Evolutionary conservation across 2,329 filamentous ascomycete genomes (phyloP).

Genomic region (Aspergillus hortae): DNA sequence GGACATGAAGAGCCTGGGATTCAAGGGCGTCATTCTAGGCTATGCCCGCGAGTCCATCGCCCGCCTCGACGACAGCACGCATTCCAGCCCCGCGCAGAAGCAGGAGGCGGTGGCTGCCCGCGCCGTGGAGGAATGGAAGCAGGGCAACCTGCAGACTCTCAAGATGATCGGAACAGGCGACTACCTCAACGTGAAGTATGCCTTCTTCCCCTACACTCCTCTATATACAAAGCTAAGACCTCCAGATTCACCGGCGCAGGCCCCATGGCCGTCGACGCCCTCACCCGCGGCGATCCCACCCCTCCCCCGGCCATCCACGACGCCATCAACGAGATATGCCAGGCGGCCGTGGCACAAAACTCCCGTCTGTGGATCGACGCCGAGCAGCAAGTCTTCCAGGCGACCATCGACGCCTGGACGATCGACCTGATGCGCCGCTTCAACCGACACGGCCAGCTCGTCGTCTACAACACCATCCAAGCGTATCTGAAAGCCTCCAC

Average conservation of each 20-base stretch:
- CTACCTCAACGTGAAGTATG: conserved; percentile 44
- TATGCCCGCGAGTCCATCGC: conserved; percentile 45
- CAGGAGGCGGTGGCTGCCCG: conserved; percentile 13
- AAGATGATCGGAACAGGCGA: conserved; percentile 42
- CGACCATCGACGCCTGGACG: conserved; percentile 44
- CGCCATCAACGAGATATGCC: conserved; percentile 38
- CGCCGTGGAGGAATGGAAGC: conserved; percentile 44
- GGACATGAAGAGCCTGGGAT: conserved; percentile 42
- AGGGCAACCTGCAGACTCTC: conserved; percentile 46
- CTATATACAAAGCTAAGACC: neutral
- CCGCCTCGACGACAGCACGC: conserved; percentile 11
- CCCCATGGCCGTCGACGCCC: conserved; percentile 31
- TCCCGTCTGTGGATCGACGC: conserved; percentile 47
- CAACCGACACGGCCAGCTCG: conserved; percentile 30
- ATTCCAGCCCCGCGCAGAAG: conserved; percentile 1
- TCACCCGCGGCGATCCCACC: conserved; percentile 27
- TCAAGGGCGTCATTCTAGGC: conserved; percentile 46
- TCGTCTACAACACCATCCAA: conserved; percentile 46
- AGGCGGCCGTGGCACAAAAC: conserved; percentile 29
- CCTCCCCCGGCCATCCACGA: conserved; percentile 32
- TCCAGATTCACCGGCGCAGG: conserved; percentile 44
- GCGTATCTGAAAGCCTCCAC: conserved; percentile 44
- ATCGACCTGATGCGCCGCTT: conserved; percentile 45
- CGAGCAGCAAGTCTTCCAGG: conserved; percentile 46
- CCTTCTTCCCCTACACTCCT: neutral